These are phyloP conservation scores for Rhododendron henanense DNA, from an alignment of 148 eudicot genomes.

Conservation along the genomic window DNA sequence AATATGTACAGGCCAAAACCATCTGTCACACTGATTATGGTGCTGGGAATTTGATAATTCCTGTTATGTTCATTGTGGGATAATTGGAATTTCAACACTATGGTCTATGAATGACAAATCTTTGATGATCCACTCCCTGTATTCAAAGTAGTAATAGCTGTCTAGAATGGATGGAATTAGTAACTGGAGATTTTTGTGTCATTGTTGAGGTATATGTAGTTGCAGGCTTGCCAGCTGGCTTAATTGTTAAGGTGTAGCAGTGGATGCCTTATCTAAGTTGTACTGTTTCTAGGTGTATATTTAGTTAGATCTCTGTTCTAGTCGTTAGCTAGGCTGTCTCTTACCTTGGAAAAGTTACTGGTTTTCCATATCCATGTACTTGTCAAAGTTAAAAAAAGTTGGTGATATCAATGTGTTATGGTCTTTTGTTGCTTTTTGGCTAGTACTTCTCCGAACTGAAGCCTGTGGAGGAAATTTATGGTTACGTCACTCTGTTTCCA, in stretches of 20 bases:
- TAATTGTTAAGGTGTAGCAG: background rate
- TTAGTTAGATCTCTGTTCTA: background rate
- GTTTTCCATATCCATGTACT: background rate
- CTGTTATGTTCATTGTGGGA: background rate
- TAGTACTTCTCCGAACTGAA: background rate
- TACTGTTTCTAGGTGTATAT: background rate
- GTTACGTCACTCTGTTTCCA: background rate
- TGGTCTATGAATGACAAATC: background rate
- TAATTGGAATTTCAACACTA: background rate
- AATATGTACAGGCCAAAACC: background rate
- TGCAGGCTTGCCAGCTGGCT: background rate
- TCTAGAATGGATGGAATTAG: background rate
- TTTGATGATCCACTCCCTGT: background rate
- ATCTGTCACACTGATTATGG: background rate
- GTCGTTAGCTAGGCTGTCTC: background rate
- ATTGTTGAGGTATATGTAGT: background rate
- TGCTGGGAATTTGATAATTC: background rate
- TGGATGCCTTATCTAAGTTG: background rate
- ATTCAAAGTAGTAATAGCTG: background rate
- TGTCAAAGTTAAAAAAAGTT: background rate
- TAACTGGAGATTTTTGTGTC: background rate
- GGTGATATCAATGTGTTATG: background rate
- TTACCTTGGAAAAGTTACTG: background rate
- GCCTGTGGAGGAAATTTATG: background rate
- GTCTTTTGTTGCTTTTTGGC: conserved; percentile 4